A percentile compares a stretch with the other conserved stretches of the same genome.
Evolutionary conservation across 805 yeast genomes (phyloP).

Genomic region (Suhomyces pyralidae): DNA sequence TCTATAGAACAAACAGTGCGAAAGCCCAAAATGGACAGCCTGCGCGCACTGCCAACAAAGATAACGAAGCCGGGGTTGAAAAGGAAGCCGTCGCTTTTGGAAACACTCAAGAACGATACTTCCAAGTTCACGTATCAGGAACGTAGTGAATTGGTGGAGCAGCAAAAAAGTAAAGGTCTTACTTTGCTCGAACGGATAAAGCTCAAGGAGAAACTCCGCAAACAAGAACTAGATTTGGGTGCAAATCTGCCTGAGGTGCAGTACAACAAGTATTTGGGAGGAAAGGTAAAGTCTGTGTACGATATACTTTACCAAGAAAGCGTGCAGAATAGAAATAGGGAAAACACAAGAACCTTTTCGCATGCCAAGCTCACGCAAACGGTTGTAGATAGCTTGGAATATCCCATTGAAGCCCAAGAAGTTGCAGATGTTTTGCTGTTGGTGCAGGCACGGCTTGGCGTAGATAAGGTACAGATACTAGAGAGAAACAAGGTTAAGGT

Average conservation of each 20-base stretch:
- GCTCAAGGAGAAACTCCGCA: slow-evolving; percentile 28
- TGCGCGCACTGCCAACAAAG: slow-evolving; percentile 4
- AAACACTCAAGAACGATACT: slow-evolving; percentile 29
- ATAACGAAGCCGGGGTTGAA: slow-evolving; percentile 10
- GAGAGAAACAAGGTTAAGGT: slow-evolving; percentile 23
- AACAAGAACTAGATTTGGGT: slow-evolving; percentile 5
- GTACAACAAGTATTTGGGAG: slow-evolving; percentile 20
- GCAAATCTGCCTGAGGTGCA: slow-evolving; percentile 17
- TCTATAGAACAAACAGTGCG: neutral
- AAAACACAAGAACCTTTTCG: slow-evolving; percentile 17
- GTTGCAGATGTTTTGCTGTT: slow-evolving; percentile 24
- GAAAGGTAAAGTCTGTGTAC: slow-evolving; percentile 31
- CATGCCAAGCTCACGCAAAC: slow-evolving; percentile 24
- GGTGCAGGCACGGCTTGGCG: slow-evolving; percentile 17
- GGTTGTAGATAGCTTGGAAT: slow-evolving; percentile 30
- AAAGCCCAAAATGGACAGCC: neutral
- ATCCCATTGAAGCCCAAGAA: slow-evolving; percentile 30
- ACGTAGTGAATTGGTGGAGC: slow-evolving; percentile 10
- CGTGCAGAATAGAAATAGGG: neutral
- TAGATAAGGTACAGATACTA: slow-evolving; percentile 17
- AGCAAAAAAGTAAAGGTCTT: slow-evolving; percentile 22
- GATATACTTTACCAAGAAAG: slow-evolving; percentile 32
- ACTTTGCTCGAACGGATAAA: slow-evolving; percentile 40
- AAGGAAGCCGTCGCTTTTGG: neutral
- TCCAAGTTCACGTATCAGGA: slow-evolving; percentile 31